Percentiles rank a stretch among this genome's conserved stretches.
Conservation (phyloP, 306 rosid species). For the Lupinus albus region DNA sequence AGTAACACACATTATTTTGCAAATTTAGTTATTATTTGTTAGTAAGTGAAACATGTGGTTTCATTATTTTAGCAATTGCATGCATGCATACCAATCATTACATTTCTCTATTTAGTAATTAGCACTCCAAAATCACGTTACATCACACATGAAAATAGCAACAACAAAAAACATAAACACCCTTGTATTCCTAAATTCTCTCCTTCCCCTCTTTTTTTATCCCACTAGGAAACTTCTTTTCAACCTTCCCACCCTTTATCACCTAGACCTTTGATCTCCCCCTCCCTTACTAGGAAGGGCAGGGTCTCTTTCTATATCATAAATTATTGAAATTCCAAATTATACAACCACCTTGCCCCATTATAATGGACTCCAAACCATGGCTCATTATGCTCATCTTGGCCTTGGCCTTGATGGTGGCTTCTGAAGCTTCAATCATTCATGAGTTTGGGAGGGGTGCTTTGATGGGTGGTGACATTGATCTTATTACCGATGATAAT, state of each 20-base stretch:
- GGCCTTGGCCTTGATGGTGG: constrained; percentile 37
- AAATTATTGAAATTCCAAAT: background rate
- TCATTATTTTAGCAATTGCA: constrained; percentile 30
- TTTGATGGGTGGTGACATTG: constrained; percentile 14
- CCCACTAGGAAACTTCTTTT: constrained; percentile 28
- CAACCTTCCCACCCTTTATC: constrained; percentile 23
- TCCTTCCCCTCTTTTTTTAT: constrained; percentile 34
- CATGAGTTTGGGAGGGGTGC: background rate
- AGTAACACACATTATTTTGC: background rate
- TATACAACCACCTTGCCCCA: background rate
- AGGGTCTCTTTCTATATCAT: background rate
- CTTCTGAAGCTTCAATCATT: constrained; percentile 36
- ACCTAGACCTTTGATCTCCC: constrained; percentile 1
- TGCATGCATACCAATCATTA: constrained; percentile 21
- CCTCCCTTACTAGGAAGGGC: constrained; percentile 42
- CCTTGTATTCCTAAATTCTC: background rate
- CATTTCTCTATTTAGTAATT: background rate
- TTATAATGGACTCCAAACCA: constrained; percentile 45
- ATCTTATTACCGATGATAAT: constrained; percentile 44
- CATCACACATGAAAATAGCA: constrained; percentile 18
- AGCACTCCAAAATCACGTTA: constrained; percentile 16
- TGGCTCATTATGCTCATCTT: constrained; percentile 41
- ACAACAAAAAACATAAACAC: background rate
- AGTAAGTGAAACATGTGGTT: constrained; percentile 12
- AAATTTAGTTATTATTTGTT: constrained; percentile 34